Evolutionary conservation across 371 early-diverging fungal species (phyloP).

Genomic region (Rhizopus arrhizus): DNA sequence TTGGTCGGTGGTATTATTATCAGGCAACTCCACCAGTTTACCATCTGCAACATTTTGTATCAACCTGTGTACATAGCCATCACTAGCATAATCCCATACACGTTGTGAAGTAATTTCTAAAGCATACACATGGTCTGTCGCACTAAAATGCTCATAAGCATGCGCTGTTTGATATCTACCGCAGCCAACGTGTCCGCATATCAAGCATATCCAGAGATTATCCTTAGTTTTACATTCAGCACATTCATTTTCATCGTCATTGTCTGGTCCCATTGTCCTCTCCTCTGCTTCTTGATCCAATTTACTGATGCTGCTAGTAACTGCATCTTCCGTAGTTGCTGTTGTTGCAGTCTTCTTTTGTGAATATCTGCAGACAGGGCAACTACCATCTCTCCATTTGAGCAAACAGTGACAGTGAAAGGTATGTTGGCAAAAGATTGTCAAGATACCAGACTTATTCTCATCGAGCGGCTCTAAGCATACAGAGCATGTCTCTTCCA

Average conservation of each 20-base stretch:
- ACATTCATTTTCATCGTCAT: constrained; percentile 62
- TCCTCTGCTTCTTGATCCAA: constrained; percentile 11
- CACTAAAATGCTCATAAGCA: constrained; percentile 81
- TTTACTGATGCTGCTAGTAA: not conserved
- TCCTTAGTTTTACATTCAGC: constrained; percentile 64
- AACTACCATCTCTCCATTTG: constrained; percentile 90
- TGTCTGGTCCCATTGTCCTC: constrained; percentile 7
- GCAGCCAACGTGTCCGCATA: constrained; percentile 92
- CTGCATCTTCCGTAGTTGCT: not conserved
- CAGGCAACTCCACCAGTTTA: constrained; percentile 86
- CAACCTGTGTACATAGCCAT: constrained; percentile 92
- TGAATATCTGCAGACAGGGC: constrained; percentile 92
- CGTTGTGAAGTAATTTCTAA: constrained; percentile 92
- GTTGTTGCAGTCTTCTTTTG: constrained; percentile 34
- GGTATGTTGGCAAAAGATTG: constrained; percentile 92
- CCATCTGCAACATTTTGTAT: constrained; percentile 89
- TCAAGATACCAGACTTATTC: constrained; percentile 78
- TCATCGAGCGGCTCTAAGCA: constrained; percentile 93
- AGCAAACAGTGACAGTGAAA: constrained; percentile 89
- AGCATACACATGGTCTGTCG: constrained; percentile 85
- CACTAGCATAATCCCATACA: constrained; percentile 96
- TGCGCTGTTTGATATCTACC: constrained; percentile 81
- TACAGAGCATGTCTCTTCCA: constrained; percentile 77
- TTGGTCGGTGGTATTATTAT: constrained; percentile 8
- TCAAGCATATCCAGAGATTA: constrained; percentile 91